phyloP scores from a whole-genome alignment of 352 stramenopile species.

The Globisporangium solare region DNA sequence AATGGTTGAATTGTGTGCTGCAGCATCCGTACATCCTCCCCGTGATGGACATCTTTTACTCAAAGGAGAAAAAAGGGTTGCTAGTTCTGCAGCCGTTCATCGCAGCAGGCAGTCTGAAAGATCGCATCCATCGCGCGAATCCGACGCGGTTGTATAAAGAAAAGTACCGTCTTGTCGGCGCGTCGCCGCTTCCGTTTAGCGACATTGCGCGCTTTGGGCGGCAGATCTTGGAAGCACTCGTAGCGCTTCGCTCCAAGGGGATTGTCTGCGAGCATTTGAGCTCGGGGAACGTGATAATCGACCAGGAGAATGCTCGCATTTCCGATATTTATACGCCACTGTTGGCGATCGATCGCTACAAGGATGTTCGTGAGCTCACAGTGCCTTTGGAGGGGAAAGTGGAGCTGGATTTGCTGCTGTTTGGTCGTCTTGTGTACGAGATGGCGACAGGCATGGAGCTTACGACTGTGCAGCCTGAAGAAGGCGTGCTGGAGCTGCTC shows the following conservation, averaged over 20 bases:
- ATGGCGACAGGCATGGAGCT: constrained; percentile 72
- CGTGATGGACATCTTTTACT: constrained; percentile 62
- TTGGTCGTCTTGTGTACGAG: constrained; percentile 72
- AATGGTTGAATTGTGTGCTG: neutral
- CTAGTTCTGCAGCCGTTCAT: constrained; percentile 68
- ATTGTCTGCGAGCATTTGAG: constrained; percentile 69
- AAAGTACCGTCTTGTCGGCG: constrained; percentile 48
- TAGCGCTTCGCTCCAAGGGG: constrained; percentile 47
- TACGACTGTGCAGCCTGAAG: constrained; percentile 29
- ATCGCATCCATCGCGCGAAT: constrained; percentile 47
- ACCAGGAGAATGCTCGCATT: constrained; percentile 51
- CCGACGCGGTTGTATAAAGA: constrained; percentile 36
- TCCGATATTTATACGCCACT: constrained; percentile 62
- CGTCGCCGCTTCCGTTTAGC: constrained; percentile 28
- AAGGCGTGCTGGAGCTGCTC: constrained; percentile 47
- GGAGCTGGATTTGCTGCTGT: constrained; percentile 64
- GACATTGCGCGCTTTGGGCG: constrained; percentile 56
- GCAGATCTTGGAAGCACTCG: constrained; percentile 58
- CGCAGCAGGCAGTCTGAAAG: constrained; percentile 46
- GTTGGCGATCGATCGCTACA: constrained; percentile 53
- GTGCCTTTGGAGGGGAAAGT: constrained; percentile 58
- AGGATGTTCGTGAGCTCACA: constrained; percentile 45
- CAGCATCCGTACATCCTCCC: constrained; percentile 72
- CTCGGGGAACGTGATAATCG: constrained; percentile 58
- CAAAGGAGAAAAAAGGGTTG: constrained; percentile 57